Base-by-base conservation (phyloP, 805 yeast genomes). In the Starmerella roubikii region DNA sequence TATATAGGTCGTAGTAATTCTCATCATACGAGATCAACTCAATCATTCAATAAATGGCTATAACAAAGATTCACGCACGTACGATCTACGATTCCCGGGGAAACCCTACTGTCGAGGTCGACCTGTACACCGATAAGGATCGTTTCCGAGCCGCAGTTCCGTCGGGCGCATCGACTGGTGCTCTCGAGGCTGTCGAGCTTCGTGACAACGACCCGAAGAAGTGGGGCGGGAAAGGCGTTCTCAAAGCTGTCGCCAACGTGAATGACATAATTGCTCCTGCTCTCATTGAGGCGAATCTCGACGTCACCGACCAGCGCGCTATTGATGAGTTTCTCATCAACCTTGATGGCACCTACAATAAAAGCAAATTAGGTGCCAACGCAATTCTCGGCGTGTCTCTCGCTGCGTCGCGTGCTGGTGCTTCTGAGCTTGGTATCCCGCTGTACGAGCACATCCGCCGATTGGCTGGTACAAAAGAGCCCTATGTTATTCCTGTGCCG, bases 61-160 rank as follows among this genome's bases (percentile, higher is more conserved):
- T 83, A 59, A 65, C 82, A 54, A 86, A 88, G 69, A 69, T 86
- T 57, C 77, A 72, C 67, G 82, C 97, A 59, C 86, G 98, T 72
- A 80, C 76, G 75, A 94, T 88, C 68, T 88, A 91, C 79, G 98
- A 88, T 72, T 88, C 97, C 58, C 84, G 98, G 72, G 97, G 97
- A 71, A 91, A 88, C 78, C 98, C 98, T 71, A 88, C 98, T 56
- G 98, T 91, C 57, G 97, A 91, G 77, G 97, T 91, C 55, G 97
- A 91, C 62, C 60, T 88, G 59, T 70, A 79, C 74, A 88, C 98
- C 61, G 88, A 72, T 50, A 76, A 81, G 61, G 98, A 98, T 61
- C 58, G 74, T 52, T 86, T 84, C 93, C 81, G 96, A 69, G 76
- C 97, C 54, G 86, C 88, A 61, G 98, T 91, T 49, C 98, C 98